Conservation (phyloP, 2,329 filamentous ascomycete species). For the Colletotrichum sublineola region DNA sequence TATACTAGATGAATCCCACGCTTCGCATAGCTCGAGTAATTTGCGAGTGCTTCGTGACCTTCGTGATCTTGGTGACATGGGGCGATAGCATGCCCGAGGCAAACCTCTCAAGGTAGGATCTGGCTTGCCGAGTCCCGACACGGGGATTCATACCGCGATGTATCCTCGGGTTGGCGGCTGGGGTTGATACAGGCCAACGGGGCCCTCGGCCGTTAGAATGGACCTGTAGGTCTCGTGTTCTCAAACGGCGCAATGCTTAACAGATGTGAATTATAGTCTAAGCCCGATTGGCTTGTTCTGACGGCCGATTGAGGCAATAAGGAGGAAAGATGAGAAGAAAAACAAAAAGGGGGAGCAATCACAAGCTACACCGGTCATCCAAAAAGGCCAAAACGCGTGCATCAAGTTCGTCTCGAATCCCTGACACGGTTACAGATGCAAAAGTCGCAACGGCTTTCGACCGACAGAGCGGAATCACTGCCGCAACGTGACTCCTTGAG, state of each 20-base stretch:
- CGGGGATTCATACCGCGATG: neutral
- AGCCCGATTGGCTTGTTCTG: neutral
- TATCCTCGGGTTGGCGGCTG: neutral
- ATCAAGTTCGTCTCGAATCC: conserved; percentile 19
- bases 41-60: neutral
- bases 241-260: neutral
- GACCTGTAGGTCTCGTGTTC: neutral
- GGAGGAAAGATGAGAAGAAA: conserved; percentile 1
- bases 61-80: neutral
- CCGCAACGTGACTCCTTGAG: neutral
- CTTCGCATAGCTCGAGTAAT: neutral
- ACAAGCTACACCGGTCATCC: neutral
- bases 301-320: neutral
- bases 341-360: neutral
- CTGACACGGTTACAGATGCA: conserved; percentile 18
- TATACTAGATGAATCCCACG: neutral
- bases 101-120: conserved; percentile 1
- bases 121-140: neutral
- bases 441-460: neutral
- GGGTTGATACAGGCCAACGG: neutral
- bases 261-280: neutral
- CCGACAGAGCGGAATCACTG: neutral
- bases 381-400: neutral
- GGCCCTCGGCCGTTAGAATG: neutral
- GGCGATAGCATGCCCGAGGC: neutral